A percentile compares a stretch with the other conserved stretches of the same genome.
Conservation (phyloP, 2,329 filamentous ascomycete genomes). For the Rasamsonia emersonii region DNA sequence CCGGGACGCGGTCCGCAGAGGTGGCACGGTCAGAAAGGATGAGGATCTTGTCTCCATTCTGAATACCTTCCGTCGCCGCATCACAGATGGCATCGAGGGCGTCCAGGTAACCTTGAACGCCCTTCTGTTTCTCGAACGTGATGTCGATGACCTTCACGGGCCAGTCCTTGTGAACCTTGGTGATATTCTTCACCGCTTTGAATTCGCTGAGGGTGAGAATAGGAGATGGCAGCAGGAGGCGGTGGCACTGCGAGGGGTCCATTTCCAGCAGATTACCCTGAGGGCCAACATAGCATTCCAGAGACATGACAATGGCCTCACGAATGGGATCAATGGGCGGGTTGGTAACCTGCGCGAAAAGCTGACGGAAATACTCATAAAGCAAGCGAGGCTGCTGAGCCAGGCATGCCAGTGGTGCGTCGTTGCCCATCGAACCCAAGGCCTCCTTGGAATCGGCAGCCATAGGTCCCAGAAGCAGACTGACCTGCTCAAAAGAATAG, state of each 20-base stretch:
- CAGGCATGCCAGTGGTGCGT: constrained; percentile 84
- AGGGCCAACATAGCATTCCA: constrained; percentile 92
- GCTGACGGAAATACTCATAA: constrained; percentile 94
- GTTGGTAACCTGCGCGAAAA: constrained; percentile 97
- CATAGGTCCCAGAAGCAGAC: constrained; percentile 86
- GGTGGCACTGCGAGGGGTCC: constrained; percentile 78
- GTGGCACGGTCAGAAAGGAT: constrained; percentile 84
- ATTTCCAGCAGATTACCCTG: constrained; percentile 94
- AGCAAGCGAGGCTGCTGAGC: constrained; percentile 81
- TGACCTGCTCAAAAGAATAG: constrained; percentile 93
- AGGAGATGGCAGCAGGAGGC: constrained; percentile 78
- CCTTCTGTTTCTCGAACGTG: constrained; percentile 81
- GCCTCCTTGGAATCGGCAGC: constrained; percentile 96
- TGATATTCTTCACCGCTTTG: constrained; percentile 74
- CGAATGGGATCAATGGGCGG: constrained; percentile 94
- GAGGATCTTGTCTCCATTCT: constrained; percentile 75
- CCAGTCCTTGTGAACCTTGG: constrained; percentile 65
- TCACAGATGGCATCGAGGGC: constrained; percentile 85
- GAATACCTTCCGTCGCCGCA: constrained; percentile 72
- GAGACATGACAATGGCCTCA: constrained; percentile 96
- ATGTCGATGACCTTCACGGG: constrained; percentile 84
- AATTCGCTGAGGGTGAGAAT: constrained; percentile 86
- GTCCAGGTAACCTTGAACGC: constrained; percentile 73
- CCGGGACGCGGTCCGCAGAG: constrained; percentile 69
- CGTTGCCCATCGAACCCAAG: constrained; percentile 95